These are phyloP conservation scores for Dioscorea cayenensis DNA, from an alignment of 116 monocot genomes.

Conservation along the genomic window DNA sequence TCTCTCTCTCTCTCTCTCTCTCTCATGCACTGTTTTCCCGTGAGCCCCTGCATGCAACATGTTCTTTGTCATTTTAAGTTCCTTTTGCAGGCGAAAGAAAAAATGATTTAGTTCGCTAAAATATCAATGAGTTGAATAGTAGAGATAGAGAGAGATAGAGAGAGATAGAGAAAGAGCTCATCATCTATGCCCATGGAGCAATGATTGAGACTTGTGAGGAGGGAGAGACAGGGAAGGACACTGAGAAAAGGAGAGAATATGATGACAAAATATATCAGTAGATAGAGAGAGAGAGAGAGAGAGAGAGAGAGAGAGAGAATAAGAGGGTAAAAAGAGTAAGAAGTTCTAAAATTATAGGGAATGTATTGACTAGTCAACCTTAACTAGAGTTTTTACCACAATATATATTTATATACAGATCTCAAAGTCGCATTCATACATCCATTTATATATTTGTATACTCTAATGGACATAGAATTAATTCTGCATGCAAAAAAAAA, in stretches of 20 bases:
- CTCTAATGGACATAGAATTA: too few species aligned
- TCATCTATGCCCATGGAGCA: neutral
- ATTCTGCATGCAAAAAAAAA: too few species aligned
- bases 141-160: neutral
- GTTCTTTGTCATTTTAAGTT: neutral
- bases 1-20: neutral
- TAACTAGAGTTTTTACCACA: too few species aligned
- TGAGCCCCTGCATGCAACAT: neutral
- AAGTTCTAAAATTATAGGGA: too few species aligned
- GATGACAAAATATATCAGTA: neutral
- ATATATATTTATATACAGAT: too few species aligned
- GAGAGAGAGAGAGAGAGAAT: too few species aligned
- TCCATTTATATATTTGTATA: too few species aligned
- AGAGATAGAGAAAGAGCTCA: too few species aligned
- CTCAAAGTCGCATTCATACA: too few species aligned
- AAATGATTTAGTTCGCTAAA: neutral
- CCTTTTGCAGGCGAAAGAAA: neutral
- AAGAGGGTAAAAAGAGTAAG: too few species aligned
- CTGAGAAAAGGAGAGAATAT: neutral
- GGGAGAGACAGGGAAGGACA: neutral
- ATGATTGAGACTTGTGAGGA: conserved; percentile 7
- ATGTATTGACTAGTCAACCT: too few species aligned
- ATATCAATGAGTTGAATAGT: neutral
- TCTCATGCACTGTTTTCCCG: neutral
- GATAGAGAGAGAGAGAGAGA: too few species aligned